These are phyloP conservation scores for Hanseniaspora lindneri DNA, from an alignment of 805 yeast genomes.

Conservation along the genomic window DNA sequence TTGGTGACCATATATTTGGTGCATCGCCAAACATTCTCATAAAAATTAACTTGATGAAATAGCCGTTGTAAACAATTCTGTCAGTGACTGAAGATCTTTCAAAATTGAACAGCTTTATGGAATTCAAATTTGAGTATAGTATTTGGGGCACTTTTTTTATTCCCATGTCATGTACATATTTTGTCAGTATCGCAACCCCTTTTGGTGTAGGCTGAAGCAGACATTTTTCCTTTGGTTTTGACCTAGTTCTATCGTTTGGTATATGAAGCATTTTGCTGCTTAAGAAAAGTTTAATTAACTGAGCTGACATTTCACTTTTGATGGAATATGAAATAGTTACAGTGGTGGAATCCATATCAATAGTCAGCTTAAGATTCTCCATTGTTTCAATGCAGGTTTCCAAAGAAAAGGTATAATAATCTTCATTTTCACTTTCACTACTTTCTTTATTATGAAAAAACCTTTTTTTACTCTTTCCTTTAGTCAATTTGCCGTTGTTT, in stretches of 20 bases:
- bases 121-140: conserved; percentile 48
- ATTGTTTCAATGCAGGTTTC: conserved; percentile 43
- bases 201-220: conserved; percentile 80
- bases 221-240: conserved; percentile 33
- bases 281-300: conserved; percentile 42
- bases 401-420: conserved; percentile 44
- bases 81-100: conserved; percentile 54
- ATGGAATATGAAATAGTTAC: conserved; percentile 47
- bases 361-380: conserved; percentile 37
- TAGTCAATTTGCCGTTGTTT: conserved; percentile 27
- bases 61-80: conserved; percentile 47
- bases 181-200: conserved; percentile 60
- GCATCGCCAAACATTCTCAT: conserved; percentile 46
- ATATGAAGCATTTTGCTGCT: conserved; percentile 55
- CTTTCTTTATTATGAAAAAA: conserved; percentile 23
- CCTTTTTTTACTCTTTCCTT: conserved; percentile 15
- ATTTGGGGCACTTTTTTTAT: conserved; percentile 37
- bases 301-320: conserved; percentile 37
- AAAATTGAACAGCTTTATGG: conserved; percentile 57
- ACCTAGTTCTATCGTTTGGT: conserved; percentile 61
- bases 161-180: conserved; percentile 49
- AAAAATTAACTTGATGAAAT: conserved; percentile 55
- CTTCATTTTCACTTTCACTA: conserved; percentile 7
- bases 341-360: conserved; percentile 40
- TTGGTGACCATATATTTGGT: conserved; percentile 63